Conservation (phyloP, 1,284 basidiomycete genomes). For the Tausonia pullulans region DNA sequence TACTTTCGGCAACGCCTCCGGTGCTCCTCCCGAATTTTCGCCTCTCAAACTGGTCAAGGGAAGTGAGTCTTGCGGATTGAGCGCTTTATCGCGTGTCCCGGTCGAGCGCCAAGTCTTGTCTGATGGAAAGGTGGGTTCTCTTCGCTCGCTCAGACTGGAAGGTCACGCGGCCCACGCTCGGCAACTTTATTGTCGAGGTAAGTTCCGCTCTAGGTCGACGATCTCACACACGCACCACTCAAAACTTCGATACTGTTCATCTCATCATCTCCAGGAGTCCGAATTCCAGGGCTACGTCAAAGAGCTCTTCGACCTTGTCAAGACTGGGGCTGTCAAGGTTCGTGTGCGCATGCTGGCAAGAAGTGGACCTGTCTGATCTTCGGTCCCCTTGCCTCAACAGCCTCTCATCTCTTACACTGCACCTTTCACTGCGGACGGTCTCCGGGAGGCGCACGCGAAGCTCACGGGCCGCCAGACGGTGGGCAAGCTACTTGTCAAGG, state of each 20-base stretch:
- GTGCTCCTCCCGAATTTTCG: constrained; percentile 39
- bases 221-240: no score
- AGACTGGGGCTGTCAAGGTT: constrained; percentile 50
- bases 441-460: constrained; percentile 65
- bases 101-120: no score
- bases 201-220: neutral
- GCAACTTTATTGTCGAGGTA: neutral
- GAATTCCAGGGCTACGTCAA: constrained; percentile 56
- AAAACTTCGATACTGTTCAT: no score
- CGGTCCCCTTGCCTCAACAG: neutral
- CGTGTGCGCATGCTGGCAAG: neutral
- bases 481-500: constrained; percentile 13
- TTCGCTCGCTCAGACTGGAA: constrained; percentile 24
- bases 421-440: constrained; percentile 69
- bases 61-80: constrained; percentile 13
- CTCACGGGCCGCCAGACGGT: constrained; percentile 47
- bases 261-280: no score
- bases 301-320: constrained; percentile 56
- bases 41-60: constrained; percentile 35
- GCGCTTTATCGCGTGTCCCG: no score
- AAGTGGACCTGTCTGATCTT: neutral
- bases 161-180: constrained; percentile 28
- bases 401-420: constrained; percentile 61
- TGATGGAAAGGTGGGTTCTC: no score
- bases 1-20: constrained; percentile 83